Conservation (phyloP, 1,284 basidiomycete species). For the Tylopilus orsonianus region DNA sequence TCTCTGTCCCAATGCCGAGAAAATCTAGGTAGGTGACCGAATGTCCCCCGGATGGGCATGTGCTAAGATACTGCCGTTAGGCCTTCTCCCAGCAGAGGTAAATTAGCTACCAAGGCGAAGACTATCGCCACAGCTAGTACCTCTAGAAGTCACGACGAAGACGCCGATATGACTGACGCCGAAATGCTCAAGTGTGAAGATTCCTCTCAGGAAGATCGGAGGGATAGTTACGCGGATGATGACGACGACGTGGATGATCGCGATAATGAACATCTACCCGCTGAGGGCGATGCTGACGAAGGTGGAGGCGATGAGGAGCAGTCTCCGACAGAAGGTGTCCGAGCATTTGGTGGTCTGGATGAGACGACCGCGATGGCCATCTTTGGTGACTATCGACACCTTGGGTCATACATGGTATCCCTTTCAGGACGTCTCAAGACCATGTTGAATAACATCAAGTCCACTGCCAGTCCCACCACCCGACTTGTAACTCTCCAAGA, state of each 20-base stretch:
- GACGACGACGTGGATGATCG: constrained; percentile 48
- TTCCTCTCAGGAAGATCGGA: constrained; percentile 50
- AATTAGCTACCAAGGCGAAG: constrained; percentile 62
- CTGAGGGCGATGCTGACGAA: constrained; percentile 39
- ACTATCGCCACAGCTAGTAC: constrained; percentile 54
- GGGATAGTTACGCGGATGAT: constrained; percentile 41
- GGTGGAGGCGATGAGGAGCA: constrained; percentile 42
- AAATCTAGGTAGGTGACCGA: constrained; percentile 58
- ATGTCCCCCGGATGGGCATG: constrained; percentile 12
- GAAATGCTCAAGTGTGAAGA: constrained; percentile 56
- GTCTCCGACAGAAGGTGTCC: constrained; percentile 33
- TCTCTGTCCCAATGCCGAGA: constrained; percentile 63
- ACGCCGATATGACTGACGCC: constrained; percentile 73
- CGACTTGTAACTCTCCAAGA: constrained; percentile 91
- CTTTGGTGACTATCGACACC: constrained; percentile 80
- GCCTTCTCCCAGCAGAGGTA: constrained; percentile 57
- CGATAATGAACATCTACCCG: constrained; percentile 42
- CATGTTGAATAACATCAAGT: constrained; percentile 87
- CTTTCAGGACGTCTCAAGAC: constrained; percentile 85
- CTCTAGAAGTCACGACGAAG: constrained; percentile 64
- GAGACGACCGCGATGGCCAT: constrained; percentile 78
- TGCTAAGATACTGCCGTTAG: constrained; percentile 33
- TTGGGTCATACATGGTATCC: constrained; percentile 89
- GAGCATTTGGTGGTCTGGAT: constrained; percentile 61
- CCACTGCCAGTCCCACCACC: constrained; percentile 75